Conservation (phyloP, 2,329 filamentous ascomycete species). For the Colletotrichum shisoi region DNA sequence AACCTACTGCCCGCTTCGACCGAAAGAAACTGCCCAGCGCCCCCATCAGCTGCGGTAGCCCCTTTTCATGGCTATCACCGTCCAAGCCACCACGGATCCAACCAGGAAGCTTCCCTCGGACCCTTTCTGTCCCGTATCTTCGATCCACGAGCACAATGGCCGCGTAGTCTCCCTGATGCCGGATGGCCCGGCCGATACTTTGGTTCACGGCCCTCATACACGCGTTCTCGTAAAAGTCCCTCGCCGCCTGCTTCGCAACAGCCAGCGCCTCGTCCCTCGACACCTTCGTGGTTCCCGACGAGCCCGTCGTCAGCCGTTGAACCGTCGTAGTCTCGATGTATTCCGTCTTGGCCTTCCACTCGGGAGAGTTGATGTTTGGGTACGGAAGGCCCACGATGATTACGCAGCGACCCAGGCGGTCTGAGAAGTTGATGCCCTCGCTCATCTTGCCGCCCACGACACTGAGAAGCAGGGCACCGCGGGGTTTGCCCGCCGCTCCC, state of each 20-base stretch:
- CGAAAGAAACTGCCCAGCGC: constrained; percentile 66
- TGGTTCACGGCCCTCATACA: constrained; percentile 98
- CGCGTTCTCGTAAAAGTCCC: constrained; percentile 90
- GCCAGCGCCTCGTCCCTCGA: constrained; percentile 47
- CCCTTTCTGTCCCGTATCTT: constrained; percentile 76
- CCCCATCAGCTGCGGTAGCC: constrained; percentile 67
- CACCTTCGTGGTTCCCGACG: constrained; percentile 41
- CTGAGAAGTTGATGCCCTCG: constrained; percentile 98
- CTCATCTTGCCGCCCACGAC: constrained; percentile 95
- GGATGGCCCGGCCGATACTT: constrained; percentile 89
- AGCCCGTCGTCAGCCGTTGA: constrained; percentile 47
- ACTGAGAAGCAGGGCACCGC: constrained; percentile 82
- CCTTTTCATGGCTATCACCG: constrained; percentile 57
- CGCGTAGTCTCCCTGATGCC: constrained; percentile 88
- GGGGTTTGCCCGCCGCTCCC: constrained; percentile 33
- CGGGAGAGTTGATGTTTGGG: constrained; percentile 85
- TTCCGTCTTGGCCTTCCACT: constrained; percentile 91
- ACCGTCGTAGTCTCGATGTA: constrained; percentile 75
- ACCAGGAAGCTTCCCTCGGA: constrained; percentile 80
- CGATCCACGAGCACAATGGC: constrained; percentile 85
- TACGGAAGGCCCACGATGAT: constrained; percentile 93
- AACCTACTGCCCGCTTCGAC: constrained; percentile 52
- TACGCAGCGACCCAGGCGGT: constrained; percentile 86
- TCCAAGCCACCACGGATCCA: constrained; percentile 83
- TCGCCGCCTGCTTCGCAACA: constrained; percentile 64